phyloP scores from a whole-genome alignment of 805 yeast species.

The Candida odintsovae region DNA sequence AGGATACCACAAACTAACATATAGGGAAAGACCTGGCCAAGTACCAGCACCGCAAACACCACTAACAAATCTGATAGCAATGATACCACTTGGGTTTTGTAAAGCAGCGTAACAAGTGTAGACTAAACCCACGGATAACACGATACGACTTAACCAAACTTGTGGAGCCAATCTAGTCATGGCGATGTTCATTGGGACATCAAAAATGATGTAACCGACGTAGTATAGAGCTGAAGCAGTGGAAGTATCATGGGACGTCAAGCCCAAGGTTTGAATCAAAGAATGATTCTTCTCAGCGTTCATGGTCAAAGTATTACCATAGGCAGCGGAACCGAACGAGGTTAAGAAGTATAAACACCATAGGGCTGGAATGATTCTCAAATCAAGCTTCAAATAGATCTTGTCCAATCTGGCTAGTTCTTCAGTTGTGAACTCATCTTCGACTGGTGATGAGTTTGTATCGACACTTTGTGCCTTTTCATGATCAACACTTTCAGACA shows the following conservation, averaged over 20 bases:
- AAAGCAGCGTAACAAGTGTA: slow-evolving; percentile 69
- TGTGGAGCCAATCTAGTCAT: slow-evolving; percentile 86
- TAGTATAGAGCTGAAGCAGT: slow-evolving; percentile 77
- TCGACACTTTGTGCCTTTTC: not conserved
- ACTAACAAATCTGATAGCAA: slow-evolving; percentile 64
- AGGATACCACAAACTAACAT: slow-evolving; percentile 81
- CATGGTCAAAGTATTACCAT: slow-evolving; percentile 80
- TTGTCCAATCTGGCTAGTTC: slow-evolving; percentile 38
- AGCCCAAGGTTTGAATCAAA: slow-evolving; percentile 41
- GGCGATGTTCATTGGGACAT: slow-evolving; percentile 79
- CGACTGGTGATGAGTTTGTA: not conserved
- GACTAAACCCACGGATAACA: slow-evolving; percentile 70
- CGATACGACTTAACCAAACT: slow-evolving; percentile 76
- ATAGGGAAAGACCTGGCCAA: slow-evolving; percentile 89
- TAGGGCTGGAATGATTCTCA: slow-evolving; percentile 72
- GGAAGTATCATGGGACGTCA: slow-evolving; percentile 53
- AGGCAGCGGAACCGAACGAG: slow-evolving; percentile 72
- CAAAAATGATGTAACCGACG: slow-evolving; percentile 80
- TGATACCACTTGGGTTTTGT: slow-evolving; percentile 49
- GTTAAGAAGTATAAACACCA: slow-evolving; percentile 77
- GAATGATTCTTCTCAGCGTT: slow-evolving; percentile 59
- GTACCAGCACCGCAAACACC: slow-evolving; percentile 82
- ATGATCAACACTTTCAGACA: not conserved
- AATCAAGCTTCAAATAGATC: slow-evolving; percentile 58
- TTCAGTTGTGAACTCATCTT: slow-evolving; percentile 18